Base-by-base conservation (phyloP, 768 basidiomycete genomes). In the Sistotremastrum suecicum region DNA sequence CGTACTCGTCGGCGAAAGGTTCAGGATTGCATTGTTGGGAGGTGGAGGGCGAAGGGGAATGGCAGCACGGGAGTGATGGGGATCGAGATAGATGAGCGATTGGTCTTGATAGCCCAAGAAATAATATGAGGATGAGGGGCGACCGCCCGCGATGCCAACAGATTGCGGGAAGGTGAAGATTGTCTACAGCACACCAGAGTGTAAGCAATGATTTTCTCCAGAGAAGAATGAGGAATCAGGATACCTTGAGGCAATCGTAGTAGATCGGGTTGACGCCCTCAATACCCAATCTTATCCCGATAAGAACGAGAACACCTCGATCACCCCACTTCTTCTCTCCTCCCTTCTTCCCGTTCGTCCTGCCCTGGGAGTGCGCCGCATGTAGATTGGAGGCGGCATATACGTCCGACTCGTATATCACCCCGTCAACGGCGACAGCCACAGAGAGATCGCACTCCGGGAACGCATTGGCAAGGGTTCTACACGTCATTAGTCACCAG, bases 81-180 rank as follows among this genome's bases (percentile, higher is more conserved):
- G 82, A 62, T 86, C 80, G 34, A 86, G 74, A 56, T 88, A 84
- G 57, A 89, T 81, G 5, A 98, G 71, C 42, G 78, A 83, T 51
- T 91, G 84, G 3, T 80, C 83, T 58, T 99, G 94, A 0, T 81
- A 73, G 10, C 89, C 94, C 41, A 99, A 86, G 57, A 99, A 99
- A 62, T 98, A 99, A 61, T 95, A 98, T 0, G 91, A 95, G 0
- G 88, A 91, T n/a, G 86, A 86, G 0, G 94, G 95, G 20, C 95
- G 75, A 2, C 94, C 94, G 36, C 95, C 94, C 0, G 94, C 91
- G 45, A 99, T 98, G 37, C 94, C 95, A 35, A 95, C 84, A 2
- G 83, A 88, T 64, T 98, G 94, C 0, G 92, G 92, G 62, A 91
- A 89, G 0, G 84, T 86, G 59, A 91, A 97, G 33, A 97, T 60